Evolutionary conservation across 768 basidiomycete genomes (phyloP), one percentile per base, ranked within the genome.

Genomic region (Nidula microcarpa): DNA sequence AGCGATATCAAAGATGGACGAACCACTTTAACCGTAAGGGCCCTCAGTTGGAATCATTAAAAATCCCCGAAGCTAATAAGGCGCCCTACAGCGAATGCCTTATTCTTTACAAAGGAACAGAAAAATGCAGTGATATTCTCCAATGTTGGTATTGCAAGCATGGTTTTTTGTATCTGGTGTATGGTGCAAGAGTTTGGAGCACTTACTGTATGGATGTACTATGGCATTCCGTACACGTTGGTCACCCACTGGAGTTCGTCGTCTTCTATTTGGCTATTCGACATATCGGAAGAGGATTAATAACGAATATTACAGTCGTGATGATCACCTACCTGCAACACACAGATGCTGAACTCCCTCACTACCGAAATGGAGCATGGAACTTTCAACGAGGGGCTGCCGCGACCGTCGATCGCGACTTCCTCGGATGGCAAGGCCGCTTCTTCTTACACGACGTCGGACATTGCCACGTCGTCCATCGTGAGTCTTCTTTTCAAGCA

Each of bases 311-410:
- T 49, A 33, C 51, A 76, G 75, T 77, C 55, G 74, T 77, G 58
- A 76, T 79, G 79, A 77, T 79, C 62, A 82, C 81, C 4, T 83
- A 84, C 58, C 73, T 86, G 5, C 85, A 85, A 59, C 85, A 86
- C 68, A 84, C 85, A n/a, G 81, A 82, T 58, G 75, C 78, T 1
- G 59, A 60, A 0, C 62, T 84, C 14, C 83, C 82, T 2, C 81
- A 84, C 57, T 86, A 83, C 61, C 79, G 83, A 50, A 72, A 74
- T 43, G 71, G 68, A 49, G 74, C 74, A 55, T 86, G 84, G 82
- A 82, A 75, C 61, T 84, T 77, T 67, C 77, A 79, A 56, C 80
- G 83, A 11, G 84, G 84, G 1, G 84, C 83, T 23, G 79, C 80
- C 33, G 77, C 81, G 3, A 85, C 84, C 1, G 74, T 85, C 23